phyloP scores from a whole-genome alignment of 495 filamentous ascomycete genomes.

The Venustampulla echinocandica region DNA sequence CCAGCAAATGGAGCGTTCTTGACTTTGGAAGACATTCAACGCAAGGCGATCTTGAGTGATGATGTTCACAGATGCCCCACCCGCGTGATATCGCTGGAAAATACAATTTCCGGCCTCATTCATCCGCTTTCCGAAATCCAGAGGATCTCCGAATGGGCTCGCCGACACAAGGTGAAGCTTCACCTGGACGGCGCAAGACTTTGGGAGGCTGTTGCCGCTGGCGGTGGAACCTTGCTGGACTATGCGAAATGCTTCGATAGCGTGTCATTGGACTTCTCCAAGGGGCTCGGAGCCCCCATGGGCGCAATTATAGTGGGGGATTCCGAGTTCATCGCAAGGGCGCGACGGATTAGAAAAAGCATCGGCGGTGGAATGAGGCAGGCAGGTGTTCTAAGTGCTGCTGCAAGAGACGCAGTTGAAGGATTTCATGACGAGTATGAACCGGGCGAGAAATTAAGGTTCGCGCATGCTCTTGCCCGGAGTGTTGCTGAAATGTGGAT shows the following conservation, averaged over 20 bases:
- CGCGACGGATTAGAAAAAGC: slow-evolving; percentile 69
- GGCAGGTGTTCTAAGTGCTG: slow-evolving; percentile 49
- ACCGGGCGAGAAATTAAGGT: slow-evolving; percentile 51
- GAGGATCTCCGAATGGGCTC: slow-evolving; percentile 59
- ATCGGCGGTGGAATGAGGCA: slow-evolving; percentile 77
- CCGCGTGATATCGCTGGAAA: slow-evolving; percentile 68
- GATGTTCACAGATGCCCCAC: slow-evolving; percentile 64
- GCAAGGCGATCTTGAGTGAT: slow-evolving; percentile 37
- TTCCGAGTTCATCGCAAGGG: slow-evolving; percentile 52
- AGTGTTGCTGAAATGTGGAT: slow-evolving; percentile 54
- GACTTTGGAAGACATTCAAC: slow-evolving; percentile 64
- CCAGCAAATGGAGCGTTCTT: slow-evolving; percentile 60
- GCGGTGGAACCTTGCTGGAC: slow-evolving; percentile 51
- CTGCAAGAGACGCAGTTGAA: slow-evolving; percentile 48
- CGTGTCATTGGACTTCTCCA: slow-evolving; percentile 77
- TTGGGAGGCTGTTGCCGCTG: slow-evolving; percentile 62
- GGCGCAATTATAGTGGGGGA: slow-evolving; percentile 68
- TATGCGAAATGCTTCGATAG: slow-evolving; percentile 67
- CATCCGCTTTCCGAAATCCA: slow-evolving; percentile 61
- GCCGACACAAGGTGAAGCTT: slow-evolving; percentile 52
- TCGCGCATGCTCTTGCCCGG: slow-evolving; percentile 54
- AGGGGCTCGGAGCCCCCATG: slow-evolving; percentile 80
- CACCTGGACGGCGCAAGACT: slow-evolving; percentile 80
- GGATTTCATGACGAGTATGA: too few species aligned
- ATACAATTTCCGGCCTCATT: slow-evolving; percentile 68